These are phyloP conservation scores for apple (Malus domestica) DNA, from an alignment of 306 rosid genomes.

Conservation along the genomic window ASM211411v1 NC_041794.1:23877001-23877500, in stretches of 20 bases:
- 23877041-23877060: no score
- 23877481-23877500: not conserved
- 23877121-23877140: not conserved
- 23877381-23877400: not conserved
- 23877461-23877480: constrained; percentile 1
- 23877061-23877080: no score
- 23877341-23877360: not conserved
- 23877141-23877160: not conserved
- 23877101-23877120: not conserved
- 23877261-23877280: not conserved
- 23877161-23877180: not conserved
- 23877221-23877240: not conserved
- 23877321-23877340: not conserved
- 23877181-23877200: not conserved
- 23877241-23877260: no score
- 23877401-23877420: not conserved
- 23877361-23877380: not conserved
- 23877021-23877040: no score
- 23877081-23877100: no score
- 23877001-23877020: no score
- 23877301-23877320: no score
- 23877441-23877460: constrained; percentile 1
- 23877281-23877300: not conserved
- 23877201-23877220: not conserved
- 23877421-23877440: not conserved